These are phyloP conservation scores for Chaetomium sp. DNA, from an alignment of 2,329 filamentous ascomycete genomes.

Conservation along the genomic window DNA sequence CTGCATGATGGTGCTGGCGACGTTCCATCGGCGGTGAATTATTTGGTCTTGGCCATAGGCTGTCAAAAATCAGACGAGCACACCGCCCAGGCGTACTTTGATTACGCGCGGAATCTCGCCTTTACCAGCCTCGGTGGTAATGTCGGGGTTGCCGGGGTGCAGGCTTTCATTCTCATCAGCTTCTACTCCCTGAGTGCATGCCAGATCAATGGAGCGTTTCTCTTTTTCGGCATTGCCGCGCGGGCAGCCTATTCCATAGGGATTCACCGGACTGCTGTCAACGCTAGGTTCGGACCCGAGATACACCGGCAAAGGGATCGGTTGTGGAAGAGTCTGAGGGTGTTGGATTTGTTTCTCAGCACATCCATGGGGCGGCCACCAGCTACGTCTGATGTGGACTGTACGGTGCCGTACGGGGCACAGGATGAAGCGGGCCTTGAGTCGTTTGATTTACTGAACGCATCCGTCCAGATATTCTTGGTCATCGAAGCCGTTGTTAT, in stretches of 20 bases:
- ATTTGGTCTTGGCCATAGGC: constrained; percentile 46
- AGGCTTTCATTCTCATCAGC: constrained; percentile 45
- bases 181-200: constrained; percentile 49
- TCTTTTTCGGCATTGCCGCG: constrained; percentile 48
- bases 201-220: constrained; percentile 49
- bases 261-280: constrained; percentile 48
- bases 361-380: constrained; percentile 50
- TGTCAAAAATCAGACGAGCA: constrained; percentile 37
- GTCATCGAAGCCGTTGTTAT: constrained; percentile 45
- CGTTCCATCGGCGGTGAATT: constrained; percentile 38
- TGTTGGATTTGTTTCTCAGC: constrained; percentile 47
- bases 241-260: constrained; percentile 48
- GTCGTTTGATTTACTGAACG: constrained; percentile 41
- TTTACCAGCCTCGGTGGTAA: constrained; percentile 40
- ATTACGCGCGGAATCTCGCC: constrained; percentile 42
- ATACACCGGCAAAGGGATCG: constrained; percentile 40
- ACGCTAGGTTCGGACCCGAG: constrained; percentile 42
- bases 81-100: constrained; percentile 41
- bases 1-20: constrained; percentile 32
- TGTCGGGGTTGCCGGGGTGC: constrained; percentile 43
- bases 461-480: constrained; percentile 46
- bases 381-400: constrained; percentile 47
- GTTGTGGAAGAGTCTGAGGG: constrained; percentile 48
- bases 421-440: constrained; percentile 34
- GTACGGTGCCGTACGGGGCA: constrained; percentile 43